Conservation (phyloP, 2,329 filamentous ascomycete genomes). For the Neofusicoccum kwambonambiense region DNA sequence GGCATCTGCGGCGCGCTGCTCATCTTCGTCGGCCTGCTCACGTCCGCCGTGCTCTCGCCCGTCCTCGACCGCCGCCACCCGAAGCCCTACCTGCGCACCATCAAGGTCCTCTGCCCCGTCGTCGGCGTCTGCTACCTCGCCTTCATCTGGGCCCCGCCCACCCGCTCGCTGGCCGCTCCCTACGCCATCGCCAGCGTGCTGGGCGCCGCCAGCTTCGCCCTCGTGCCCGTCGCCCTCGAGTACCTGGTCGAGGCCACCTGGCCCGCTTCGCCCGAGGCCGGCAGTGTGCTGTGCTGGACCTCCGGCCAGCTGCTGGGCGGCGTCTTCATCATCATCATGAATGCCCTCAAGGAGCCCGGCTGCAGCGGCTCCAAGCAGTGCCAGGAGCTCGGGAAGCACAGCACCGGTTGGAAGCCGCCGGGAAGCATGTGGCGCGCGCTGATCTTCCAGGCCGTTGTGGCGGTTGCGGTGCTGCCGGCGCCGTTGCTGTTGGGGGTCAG, state of each 20-base stretch:
- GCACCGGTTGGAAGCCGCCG: conserved; percentile 50
- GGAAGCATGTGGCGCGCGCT: conserved; percentile 72
- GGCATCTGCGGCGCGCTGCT: conserved; percentile 87
- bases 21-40: conserved; percentile 81
- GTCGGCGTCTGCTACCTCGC: conserved; percentile 71
- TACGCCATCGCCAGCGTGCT: conserved; percentile 74
- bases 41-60: conserved; percentile 73
- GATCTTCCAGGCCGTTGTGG: conserved; percentile 75
- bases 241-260: conserved; percentile 84
- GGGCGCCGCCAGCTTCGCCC: conserved; percentile 74
- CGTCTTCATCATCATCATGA: conserved; percentile 79
- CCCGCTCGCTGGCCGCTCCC: conserved; percentile 61
- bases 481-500: conserved; percentile 65
- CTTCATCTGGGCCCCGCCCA: conserved; percentile 77
- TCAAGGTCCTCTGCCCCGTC: conserved; percentile 73
- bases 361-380: conserved; percentile 28
- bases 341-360: conserved; percentile 60
- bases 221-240: conserved; percentile 84
- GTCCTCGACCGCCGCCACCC: conserved; percentile 79
- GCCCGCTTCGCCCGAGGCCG: conserved; percentile 82
- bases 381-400: conserved; percentile 26
- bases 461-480: conserved; percentile 62
- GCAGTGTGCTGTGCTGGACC: conserved; percentile 79
- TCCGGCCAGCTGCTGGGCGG: conserved; percentile 84
- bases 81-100: conserved; percentile 63